Percentiles rank a stretch among this genome's conserved stretches.
These are phyloP conservation scores for Globisporangium apiculatum DNA, from an alignment of 352 stramenopile species.

Conservation along the genomic window DNA sequence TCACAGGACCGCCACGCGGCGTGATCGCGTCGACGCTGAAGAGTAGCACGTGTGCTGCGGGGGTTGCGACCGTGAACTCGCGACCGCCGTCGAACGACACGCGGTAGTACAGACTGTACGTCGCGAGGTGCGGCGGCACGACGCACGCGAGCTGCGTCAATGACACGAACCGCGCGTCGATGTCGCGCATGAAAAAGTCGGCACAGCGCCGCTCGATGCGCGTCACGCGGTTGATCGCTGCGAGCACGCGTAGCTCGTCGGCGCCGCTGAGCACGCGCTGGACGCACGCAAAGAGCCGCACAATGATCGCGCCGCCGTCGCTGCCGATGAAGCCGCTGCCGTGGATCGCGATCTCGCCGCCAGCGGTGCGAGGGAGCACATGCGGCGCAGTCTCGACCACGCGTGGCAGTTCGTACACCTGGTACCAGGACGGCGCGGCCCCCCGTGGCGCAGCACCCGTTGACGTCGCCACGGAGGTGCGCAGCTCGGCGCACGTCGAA, in stretches of 20 bases:
- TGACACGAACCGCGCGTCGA: conserved; percentile 34
- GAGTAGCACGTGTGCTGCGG: conserved; percentile 29
- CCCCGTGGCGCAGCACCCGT: neutral
- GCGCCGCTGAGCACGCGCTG: conserved; percentile 18
- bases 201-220: conserved; percentile 19
- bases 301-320: conserved; percentile 17
- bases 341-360: conserved; percentile 38
- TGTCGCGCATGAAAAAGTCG: conserved; percentile 39
- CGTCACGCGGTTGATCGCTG: conserved; percentile 23
- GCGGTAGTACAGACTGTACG: conserved; percentile 60
- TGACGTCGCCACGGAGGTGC: neutral
- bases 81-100: conserved; percentile 44
- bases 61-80: conserved; percentile 34
- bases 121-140: conserved; percentile 39
- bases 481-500: conserved; percentile 19
- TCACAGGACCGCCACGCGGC: conserved; percentile 52
- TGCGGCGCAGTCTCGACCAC: conserved; percentile 33
- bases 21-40: conserved; percentile 47
- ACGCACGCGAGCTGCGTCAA: conserved; percentile 25
- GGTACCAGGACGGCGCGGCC: conserved; percentile 18
- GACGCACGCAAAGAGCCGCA: conserved; percentile 45
- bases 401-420: conserved; percentile 36
- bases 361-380: conserved; percentile 48
- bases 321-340: conserved; percentile 40
- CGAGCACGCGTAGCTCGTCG: conserved; percentile 24